Base-by-base conservation (phyloP, 345 rosid species). In the Microcos paniculata region DNA sequence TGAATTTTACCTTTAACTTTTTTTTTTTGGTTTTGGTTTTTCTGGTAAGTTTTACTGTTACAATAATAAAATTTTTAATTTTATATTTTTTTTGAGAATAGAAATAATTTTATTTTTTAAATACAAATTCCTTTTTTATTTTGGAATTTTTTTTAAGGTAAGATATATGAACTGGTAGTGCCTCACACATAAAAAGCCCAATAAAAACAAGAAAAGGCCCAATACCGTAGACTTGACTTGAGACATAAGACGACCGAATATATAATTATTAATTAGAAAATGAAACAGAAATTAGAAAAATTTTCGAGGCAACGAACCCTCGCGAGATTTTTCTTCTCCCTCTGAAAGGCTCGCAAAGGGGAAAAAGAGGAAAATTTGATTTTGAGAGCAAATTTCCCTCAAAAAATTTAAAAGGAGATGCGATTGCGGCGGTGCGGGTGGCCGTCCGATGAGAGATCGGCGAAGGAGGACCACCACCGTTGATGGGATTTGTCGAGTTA, bases 401-500 rank as follows among this genome's bases (percentile, higher is more conserved):
- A 23, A 11, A 49, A 18, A 19, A 10, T 68, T 46, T 31, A 33
- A 31, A 28, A 51, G 67, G 77, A 61, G 40, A 74, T 74, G 77
- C 77, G 59, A 74, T 48, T 45, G 16, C 49, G 58, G 55, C 33
- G 76, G 70, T 62, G 61, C 8, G 28, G 48, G 13, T 33, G 59
- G 45, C 16, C 57, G 58, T 74, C 61, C 77, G 77, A 74, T 76
- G 78, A 76, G 65, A 67, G 55, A 65, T 66, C 78, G 73, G 55
- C 24, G 66, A 56, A 70, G 64, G 73, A 30, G 56, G 51, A 70
- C 5, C 59, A 30, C 56, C 73, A n/a, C 66, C 61, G 81, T 75
- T 72, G 73, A 87, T 86, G 88, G 90, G 90, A 82, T 81, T 80
- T 31, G 61, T 70, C 76, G 85, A 87, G 65, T 83, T 90, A 88